Percentiles rank a stretch among this genome's conserved stretches.
phyloP scores from a whole-genome alignment of 2,329 filamentous ascomycete species.

The Talaromyces sp. region DNA sequence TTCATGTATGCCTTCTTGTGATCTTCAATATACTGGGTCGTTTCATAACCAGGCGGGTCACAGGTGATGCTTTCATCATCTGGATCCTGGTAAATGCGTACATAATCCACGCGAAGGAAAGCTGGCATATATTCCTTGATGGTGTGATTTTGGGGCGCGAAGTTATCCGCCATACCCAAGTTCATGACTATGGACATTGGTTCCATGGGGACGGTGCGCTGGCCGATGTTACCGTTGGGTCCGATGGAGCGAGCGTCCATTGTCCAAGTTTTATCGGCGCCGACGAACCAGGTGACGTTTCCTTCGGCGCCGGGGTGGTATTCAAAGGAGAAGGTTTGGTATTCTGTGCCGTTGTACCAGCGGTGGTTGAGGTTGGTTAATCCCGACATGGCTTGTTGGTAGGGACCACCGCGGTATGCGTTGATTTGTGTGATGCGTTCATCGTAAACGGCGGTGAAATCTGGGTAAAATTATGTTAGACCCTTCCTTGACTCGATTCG shows the following conservation, averaged over 20 bases:
- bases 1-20: constrained; percentile 66
- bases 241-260: constrained; percentile 62
- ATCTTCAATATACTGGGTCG: constrained; percentile 66
- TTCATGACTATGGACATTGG: constrained; percentile 70
- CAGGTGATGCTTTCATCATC: constrained; percentile 63
- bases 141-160: constrained; percentile 63
- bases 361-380: constrained; percentile 65
- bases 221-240: constrained; percentile 70
- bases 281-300: constrained; percentile 70
- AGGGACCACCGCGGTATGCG: constrained; percentile 62
- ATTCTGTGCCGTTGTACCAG: constrained; percentile 67
- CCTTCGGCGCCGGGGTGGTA: constrained; percentile 63
- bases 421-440: constrained; percentile 60
- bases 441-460: constrained; percentile 69
- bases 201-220: constrained; percentile 66
- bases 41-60: constrained; percentile 68
- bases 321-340: constrained; percentile 66
- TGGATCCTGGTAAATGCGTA: constrained; percentile 70
- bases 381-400: constrained; percentile 65
- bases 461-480: constrained; percentile 28
- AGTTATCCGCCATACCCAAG: constrained; percentile 70
- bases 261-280: constrained; percentile 66
- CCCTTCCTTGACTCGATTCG: too few relatives aligned
- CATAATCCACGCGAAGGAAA: constrained; percentile 69
- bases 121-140: constrained; percentile 63